Evolutionary conservation across 2,329 filamentous ascomycete genomes (phyloP).

Genomic region (Simplicillium aogashimaense): DNA sequence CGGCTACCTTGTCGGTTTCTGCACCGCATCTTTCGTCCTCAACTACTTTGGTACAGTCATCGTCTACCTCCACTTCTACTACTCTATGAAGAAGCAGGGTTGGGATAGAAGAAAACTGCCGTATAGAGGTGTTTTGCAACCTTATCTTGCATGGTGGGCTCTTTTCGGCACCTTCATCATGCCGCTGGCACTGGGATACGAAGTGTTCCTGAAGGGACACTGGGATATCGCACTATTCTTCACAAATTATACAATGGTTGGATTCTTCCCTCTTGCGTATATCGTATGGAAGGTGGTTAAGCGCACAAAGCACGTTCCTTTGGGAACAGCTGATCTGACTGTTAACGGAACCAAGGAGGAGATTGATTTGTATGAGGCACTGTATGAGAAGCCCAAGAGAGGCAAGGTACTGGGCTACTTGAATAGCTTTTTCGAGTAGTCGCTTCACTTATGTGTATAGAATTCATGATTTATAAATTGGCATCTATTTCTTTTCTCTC

Average conservation of each 20-base stretch:
- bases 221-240: slow-evolving; percentile 45
- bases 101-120: slow-evolving; percentile 42
- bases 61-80: slow-evolving; percentile 46
- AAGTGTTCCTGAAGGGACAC: slow-evolving; percentile 37
- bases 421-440: slow-evolving; percentile 2
- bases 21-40: slow-evolving; percentile 34
- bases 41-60: slow-evolving; percentile 46
- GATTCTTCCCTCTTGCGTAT: slow-evolving; percentile 43
- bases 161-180: slow-evolving; percentile 41
- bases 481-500: too few species aligned
- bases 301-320: background rate
- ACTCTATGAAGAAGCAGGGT: slow-evolving; percentile 36
- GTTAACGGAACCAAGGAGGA: background rate
- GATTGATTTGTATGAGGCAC: slow-evolving; percentile 1
- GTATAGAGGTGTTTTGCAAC: slow-evolving; percentile 51
- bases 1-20: slow-evolving; percentile 49
- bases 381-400: slow-evolving; percentile 1
- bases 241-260: slow-evolving; percentile 45
- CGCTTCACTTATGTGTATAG: background rate
- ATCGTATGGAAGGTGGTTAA: slow-evolving; percentile 35
- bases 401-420: slow-evolving; percentile 1
- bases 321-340: background rate
- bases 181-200: slow-evolving; percentile 47
- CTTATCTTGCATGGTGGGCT: slow-evolving; percentile 39
- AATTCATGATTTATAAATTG: background rate